A percentile compares a stretch with the other conserved stretches of the same genome.
Evolutionary conservation across 2,329 filamentous ascomycete genomes (phyloP).

Genomic region (Karstenula rhodostoma): DNA sequence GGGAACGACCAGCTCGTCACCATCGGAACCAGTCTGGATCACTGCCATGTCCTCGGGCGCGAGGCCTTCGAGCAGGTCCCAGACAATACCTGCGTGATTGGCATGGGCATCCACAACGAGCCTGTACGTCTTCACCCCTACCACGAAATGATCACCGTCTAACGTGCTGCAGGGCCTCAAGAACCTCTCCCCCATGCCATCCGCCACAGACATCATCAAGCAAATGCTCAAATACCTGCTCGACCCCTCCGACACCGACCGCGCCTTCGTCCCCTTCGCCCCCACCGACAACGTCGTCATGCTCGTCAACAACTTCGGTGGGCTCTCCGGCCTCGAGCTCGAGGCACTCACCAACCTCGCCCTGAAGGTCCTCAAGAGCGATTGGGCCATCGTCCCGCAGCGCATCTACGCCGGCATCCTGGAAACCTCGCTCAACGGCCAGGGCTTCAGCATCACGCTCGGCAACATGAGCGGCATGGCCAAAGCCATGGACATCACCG

Average conservation of each 20-base stretch:
- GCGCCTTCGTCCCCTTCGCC: conserved; percentile 59
- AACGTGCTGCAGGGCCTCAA: conserved; percentile 49
- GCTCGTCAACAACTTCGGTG: conserved; percentile 60
- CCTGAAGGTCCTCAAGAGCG: conserved; percentile 51
- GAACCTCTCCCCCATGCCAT: conserved; percentile 57
- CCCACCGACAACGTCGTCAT: conserved; percentile 55
- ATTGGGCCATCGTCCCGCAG: conserved; percentile 59
- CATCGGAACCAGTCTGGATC: conserved; percentile 60
- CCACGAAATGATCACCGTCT: not conserved
- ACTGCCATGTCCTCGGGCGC: conserved; percentile 62
- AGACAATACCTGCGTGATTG: conserved; percentile 49
- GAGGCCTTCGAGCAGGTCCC: conserved; percentile 60
- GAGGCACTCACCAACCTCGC: conserved; percentile 57
- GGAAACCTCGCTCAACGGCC: conserved; percentile 63
- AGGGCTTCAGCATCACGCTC: conserved; percentile 64
- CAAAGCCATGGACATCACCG: conserved; percentile 48
- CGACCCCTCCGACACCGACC: conserved; percentile 57
- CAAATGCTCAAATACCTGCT: conserved; percentile 60
- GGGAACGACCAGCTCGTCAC: conserved; percentile 58
- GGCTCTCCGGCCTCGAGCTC: conserved; percentile 58
- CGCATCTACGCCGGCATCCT: conserved; percentile 60
- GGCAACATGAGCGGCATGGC: conserved; percentile 61
- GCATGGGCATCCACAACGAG: conserved; percentile 63
- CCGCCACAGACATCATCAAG: conserved; percentile 57
- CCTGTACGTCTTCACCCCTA: conserved; percentile 44